A percentile compares a stretch with the other conserved stretches of the same genome.
phyloP scores from a whole-genome alignment of 768 basidiomycete species.

The Boletus sp. region DNA sequence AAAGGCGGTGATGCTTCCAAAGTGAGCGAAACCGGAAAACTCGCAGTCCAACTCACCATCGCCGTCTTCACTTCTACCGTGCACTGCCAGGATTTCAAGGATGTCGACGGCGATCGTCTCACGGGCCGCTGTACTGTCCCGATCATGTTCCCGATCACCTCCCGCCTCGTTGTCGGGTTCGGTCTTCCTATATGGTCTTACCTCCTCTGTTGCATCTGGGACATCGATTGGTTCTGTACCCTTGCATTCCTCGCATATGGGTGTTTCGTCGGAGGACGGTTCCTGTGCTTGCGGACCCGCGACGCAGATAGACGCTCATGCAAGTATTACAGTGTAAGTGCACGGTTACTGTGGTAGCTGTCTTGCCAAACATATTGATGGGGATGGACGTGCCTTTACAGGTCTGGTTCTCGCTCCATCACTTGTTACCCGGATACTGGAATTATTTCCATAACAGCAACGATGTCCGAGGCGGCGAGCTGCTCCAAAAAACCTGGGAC shows the following conservation, averaged over 20 bases:
- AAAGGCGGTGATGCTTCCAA: slow-evolving; percentile 22
- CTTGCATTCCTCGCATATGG: slow-evolving; percentile 31
- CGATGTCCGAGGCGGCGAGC: slow-evolving; percentile 12
- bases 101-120: slow-evolving; percentile 41
- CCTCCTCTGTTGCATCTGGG: slow-evolving; percentile 34
- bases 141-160: slow-evolving; percentile 39
- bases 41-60: slow-evolving; percentile 36
- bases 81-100: slow-evolving; percentile 48
- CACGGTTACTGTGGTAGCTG: not conserved
- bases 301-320: slow-evolving; percentile 35
- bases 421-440: slow-evolving; percentile 36
- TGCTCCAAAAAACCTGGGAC: slow-evolving; percentile 19
- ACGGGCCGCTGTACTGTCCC: slow-evolving; percentile 42
- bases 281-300: slow-evolving; percentile 28
- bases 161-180: slow-evolving; percentile 33
- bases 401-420: slow-evolving; percentile 36
- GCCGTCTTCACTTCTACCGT: slow-evolving; percentile 44
- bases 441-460: slow-evolving; percentile 27
- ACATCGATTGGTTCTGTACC: slow-evolving; percentile 26
- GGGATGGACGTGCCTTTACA: not conserved
- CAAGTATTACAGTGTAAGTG: slow-evolving; percentile 37
- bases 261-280: slow-evolving; percentile 33
- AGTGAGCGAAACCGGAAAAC: slow-evolving; percentile 27
- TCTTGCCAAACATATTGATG: not conserved
- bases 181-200: slow-evolving; percentile 39